Base-by-base conservation (phyloP, 768 basidiomycete genomes). In the Tylopilus cervinicoccineus region DNA sequence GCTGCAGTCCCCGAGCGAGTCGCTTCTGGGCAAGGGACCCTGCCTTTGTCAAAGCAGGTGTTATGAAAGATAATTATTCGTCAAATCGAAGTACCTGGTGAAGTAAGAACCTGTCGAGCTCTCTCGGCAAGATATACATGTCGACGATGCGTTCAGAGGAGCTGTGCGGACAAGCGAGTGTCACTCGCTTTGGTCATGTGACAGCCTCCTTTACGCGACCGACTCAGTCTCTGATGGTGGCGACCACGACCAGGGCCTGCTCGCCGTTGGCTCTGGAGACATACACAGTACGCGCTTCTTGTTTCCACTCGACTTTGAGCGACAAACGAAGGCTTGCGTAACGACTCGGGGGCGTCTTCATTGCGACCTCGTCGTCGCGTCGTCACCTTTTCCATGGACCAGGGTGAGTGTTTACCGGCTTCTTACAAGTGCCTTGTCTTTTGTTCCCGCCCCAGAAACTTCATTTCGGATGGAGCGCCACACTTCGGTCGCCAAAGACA, bases 21-120 rank as follows among this genome's bases (percentile, higher is more conserved):
- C 96, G 86, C 60, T 92, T 87, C 70, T 98, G 95, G 2, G 96
- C 93, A 16, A 98, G 80, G 52, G 79, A 83, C 20, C 96, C 96
- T 23, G 85, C 81, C 85, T 92, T 57, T 40, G 29, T 41, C n/a
- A 23, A 38, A 48, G 6, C 11, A 16, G 19, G 19, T 22, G 11
- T 36, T 4, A 41, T 45, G 37, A 8, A 6, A 34, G 43, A 33
- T 23, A 43, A n/a, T 19, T 26, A 38, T 13, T 26, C 7, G 31
- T 47, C 33, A 33, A 50, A 20, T 24, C 23, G 24, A 56, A 43
- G 47, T 56, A 76, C 75, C 75, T 89, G 86, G 61, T 87, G 84
- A 22, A 93, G 75, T 24, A 88, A 69, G 39, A 91, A 72, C 59
- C 87, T 89, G 48, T 80, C 85, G 45, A 82, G 75, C 62, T 92